Conservation (phyloP, 1,284 basidiomycete species). For the Mixia osmundae region DNA sequence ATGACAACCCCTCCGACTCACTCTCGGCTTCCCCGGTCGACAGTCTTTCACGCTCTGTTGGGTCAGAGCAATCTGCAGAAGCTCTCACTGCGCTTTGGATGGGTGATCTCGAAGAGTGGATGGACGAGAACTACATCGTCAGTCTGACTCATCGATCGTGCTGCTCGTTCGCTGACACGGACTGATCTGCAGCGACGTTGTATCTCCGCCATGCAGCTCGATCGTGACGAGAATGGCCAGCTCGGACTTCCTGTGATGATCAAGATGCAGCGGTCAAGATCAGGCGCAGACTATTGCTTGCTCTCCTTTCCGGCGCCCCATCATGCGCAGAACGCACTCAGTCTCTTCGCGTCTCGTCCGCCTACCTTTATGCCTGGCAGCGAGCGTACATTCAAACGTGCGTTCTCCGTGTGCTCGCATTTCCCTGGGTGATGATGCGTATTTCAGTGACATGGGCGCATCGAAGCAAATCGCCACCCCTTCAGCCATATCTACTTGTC, state of each 20-base stretch:
- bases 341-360: slow-evolving; percentile 35
- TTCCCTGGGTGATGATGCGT: slow-evolving; percentile 26
- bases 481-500: slow-evolving; percentile 78
- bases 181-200: neutral
- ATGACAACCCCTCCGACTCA: too few relatives aligned
- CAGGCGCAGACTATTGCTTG: slow-evolving; percentile 60
- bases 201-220: slow-evolving; percentile 1
- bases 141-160: slow-evolving; percentile 15
- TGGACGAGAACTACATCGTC: slow-evolving; percentile 71
- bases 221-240: slow-evolving; percentile 3
- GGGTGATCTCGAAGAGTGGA: slow-evolving; percentile 30
- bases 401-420: neutral
- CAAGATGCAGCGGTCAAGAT: slow-evolving; percentile 19
- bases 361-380: slow-evolving; percentile 34
- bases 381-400: slow-evolving; percentile 18
- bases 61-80: too few relatives aligned
- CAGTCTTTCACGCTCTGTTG: too few relatives aligned
- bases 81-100: slow-evolving; percentile 8
- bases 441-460: slow-evolving; percentile 42
- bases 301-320: slow-evolving; percentile 50
- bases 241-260: slow-evolving; percentile 1
- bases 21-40: too few relatives aligned
- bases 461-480: slow-evolving; percentile 26
- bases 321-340: slow-evolving; percentile 44
- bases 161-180: slow-evolving; percentile 1